These are phyloP conservation scores for Cladosporium sp. DNA, from an alignment of 2,329 filamentous ascomycete species.

Conservation along the genomic window DNA sequence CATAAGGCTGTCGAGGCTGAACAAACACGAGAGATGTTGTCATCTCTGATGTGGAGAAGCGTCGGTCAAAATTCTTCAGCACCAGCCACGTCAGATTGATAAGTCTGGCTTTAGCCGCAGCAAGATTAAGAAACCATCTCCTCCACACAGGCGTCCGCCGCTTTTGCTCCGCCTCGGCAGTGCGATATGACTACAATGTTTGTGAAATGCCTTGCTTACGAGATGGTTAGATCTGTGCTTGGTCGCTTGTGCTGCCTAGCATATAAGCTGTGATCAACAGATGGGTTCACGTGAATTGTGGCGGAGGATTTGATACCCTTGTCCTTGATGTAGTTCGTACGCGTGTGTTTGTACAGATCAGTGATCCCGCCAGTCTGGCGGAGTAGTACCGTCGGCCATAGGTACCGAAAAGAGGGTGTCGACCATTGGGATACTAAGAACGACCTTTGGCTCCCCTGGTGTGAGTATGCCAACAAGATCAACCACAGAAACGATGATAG, in stretches of 20 bases:
- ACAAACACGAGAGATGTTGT: not conserved
- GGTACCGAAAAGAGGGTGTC: not conserved
- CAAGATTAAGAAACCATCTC: not conserved
- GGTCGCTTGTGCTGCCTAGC: not conserved
- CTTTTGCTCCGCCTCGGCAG: constrained; percentile 6
- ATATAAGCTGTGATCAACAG: constrained; percentile 7
- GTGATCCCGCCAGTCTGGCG: not conserved
- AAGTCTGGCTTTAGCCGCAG: constrained; percentile 13
- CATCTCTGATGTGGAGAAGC: not conserved
- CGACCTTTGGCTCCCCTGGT: not conserved
- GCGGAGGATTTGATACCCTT: not conserved
- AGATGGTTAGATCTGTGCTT: not conserved
- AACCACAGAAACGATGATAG: not conserved
- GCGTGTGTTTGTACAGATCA: not conserved
- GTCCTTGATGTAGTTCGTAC: not conserved
- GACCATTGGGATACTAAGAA: not conserved
- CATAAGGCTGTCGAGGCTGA: not conserved
- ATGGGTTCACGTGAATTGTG: not conserved
- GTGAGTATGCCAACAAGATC: not conserved
- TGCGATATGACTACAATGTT: not conserved
- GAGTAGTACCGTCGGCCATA: not conserved
- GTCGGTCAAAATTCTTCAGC: not conserved
- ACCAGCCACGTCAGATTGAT: constrained; percentile 4
- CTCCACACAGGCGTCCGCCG: not conserved
- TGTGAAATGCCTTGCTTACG: not conserved